Conservation (phyloP, 371 early-diverging fungal genomes). For the Phascolomyces articulosus region DNA sequence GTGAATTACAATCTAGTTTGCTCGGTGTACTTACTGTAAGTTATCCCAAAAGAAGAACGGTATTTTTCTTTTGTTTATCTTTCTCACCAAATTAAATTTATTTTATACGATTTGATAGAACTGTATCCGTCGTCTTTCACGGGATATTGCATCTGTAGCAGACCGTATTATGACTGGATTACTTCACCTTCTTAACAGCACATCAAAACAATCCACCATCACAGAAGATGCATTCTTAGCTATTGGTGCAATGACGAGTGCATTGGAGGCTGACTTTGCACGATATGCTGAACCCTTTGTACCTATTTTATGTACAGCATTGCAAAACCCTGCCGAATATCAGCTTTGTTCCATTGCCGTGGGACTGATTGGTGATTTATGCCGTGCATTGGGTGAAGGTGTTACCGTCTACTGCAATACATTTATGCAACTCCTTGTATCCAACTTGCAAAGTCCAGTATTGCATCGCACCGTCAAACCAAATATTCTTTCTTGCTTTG, state of each 20-base stretch:
- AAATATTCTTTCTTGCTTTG: conserved; percentile 92
- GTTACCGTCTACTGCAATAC: conserved; percentile 77
- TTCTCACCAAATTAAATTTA: too few species aligned
- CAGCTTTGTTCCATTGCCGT: conserved; percentile 90
- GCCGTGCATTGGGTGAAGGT: conserved; percentile 80
- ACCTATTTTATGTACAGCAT: conserved; percentile 78
- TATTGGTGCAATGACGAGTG: conserved; percentile 82
- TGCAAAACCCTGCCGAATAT: conserved; percentile 90
- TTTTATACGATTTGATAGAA: too few species aligned
- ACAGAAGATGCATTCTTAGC: conserved; percentile 92
- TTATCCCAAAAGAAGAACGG: neutral
- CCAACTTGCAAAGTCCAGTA: conserved; percentile 71
- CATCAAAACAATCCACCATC: conserved; percentile 81
- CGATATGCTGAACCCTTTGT: conserved; percentile 88
- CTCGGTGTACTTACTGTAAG: conserved; percentile 79
- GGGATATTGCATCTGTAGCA: conserved; percentile 69
- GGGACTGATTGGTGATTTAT: conserved; percentile 94
- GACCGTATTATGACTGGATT: conserved; percentile 90
- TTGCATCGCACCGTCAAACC: conserved; percentile 91
- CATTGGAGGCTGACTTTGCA: conserved; percentile 81
- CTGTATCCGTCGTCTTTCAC: conserved; percentile 75
- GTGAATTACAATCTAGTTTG: conserved; percentile 89
- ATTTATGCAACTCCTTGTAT: conserved; percentile 85
- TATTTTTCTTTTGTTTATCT: neutral
- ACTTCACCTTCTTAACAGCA: conserved; percentile 67